Percentiles rank a stretch among this genome's conserved stretches.
Evolutionary conservation across 352 stramenopile genomes (phyloP).

Genomic region (Phytopythium aichiense): DNA sequence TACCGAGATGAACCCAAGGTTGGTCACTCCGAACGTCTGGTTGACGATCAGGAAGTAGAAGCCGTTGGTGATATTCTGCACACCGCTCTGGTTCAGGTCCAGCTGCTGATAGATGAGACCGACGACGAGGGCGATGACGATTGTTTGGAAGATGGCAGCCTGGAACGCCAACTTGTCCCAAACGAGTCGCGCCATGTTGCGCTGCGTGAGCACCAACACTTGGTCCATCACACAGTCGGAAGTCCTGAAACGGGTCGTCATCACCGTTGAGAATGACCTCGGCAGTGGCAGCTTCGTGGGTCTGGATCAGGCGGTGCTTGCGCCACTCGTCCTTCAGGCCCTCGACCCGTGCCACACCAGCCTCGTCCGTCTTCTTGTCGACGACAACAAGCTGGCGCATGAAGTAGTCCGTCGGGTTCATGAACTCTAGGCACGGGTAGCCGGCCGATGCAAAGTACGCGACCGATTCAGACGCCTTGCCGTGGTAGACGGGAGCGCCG

Average conservation of each 20-base stretch:
- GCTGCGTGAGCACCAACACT: slow-evolving; percentile 18
- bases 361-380: slow-evolving; percentile 27
- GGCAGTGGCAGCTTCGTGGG: background rate
- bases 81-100: slow-evolving; percentile 13
- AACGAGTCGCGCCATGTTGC: slow-evolving; percentile 19
- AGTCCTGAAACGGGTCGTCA: slow-evolving; percentile 8
- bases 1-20: slow-evolving; percentile 21
- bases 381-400: slow-evolving; percentile 18
- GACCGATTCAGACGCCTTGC: slow-evolving; percentile 24
- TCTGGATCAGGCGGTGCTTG: slow-evolving; percentile 7
- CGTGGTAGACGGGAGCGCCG: slow-evolving; percentile 26
- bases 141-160: slow-evolving; percentile 17
- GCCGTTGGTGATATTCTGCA: slow-evolving; percentile 24
- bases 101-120: slow-evolving; percentile 34
- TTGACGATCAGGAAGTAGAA: slow-evolving; percentile 29
- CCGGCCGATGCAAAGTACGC: slow-evolving; percentile 26
- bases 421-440: slow-evolving; percentile 23
- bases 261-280: background rate
- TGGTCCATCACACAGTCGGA: slow-evolving; percentile 11
- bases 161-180: slow-evolving; percentile 20
- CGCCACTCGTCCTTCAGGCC: too few relatives aligned
- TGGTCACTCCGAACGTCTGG: slow-evolving; percentile 25
- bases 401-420: slow-evolving; percentile 26
- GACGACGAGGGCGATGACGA: slow-evolving; percentile 23
- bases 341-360: too few relatives aligned